Percentiles rank a stretch among this genome's conserved stretches.
These are phyloP conservation scores for Coemansia sp. DNA, from an alignment of 192 early-diverging fungal species.

Conservation along the genomic window DNA sequence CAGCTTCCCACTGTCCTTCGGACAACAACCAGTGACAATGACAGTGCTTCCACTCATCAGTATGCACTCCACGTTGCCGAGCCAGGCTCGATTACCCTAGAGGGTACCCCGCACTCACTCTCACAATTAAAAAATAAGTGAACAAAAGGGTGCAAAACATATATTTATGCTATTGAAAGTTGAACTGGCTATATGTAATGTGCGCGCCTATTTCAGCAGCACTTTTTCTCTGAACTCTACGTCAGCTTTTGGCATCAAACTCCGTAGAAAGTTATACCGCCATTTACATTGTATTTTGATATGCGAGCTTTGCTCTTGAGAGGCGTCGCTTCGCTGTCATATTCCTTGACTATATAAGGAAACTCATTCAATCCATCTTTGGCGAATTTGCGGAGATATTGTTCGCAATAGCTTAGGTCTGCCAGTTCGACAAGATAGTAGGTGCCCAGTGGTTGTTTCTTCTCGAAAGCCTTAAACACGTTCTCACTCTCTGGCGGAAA, in stretches of 20 bases:
- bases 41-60: neutral
- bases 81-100: neutral
- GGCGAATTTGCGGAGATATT: neutral
- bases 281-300: neutral
- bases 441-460: neutral
- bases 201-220: neutral
- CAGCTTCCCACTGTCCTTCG: neutral
- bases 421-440: neutral
- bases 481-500: neutral
- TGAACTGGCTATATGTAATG: neutral
- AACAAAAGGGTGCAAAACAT: neutral
- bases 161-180: neutral
- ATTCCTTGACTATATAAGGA: neutral
- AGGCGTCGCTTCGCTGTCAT: constrained; percentile 1
- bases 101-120: neutral
- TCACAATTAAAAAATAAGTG: neutral
- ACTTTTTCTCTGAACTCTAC: neutral
- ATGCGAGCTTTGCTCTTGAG: constrained; percentile 13
- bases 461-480: neutral
- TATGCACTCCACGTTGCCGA: neutral
- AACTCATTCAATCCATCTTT: neutral
- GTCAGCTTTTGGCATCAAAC: neutral
- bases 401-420: neutral
- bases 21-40: neutral
- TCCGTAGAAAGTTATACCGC: neutral